Conservation (phyloP, 2,329 filamentous ascomycete species). For the Paecilomyces formosus region DNA sequence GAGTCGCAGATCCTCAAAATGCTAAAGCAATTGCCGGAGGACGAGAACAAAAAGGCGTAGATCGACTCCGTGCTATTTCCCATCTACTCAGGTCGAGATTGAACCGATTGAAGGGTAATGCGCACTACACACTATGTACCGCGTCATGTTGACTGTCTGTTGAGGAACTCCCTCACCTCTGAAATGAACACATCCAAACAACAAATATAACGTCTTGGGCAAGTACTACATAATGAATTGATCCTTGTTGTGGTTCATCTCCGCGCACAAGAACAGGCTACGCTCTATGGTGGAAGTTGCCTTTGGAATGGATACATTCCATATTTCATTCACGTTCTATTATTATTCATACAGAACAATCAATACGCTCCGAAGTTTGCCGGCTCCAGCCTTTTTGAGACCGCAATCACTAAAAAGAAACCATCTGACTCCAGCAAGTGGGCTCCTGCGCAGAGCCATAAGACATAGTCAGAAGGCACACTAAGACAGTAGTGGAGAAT, state of each 20-base stretch:
- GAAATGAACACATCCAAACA: neutral
- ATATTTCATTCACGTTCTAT: neutral
- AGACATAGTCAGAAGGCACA: neutral
- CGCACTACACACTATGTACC: neutral
- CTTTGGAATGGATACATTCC: neutral
- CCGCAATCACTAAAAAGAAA: neutral
- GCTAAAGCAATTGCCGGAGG: conserved; percentile 52
- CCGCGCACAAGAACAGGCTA: too few relatives aligned
- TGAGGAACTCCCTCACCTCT: neutral
- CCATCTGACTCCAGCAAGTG: neutral
- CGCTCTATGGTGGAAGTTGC: neutral
- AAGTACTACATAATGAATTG: neutral
- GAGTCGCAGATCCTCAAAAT: conserved; percentile 86
- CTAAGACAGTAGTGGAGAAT: neutral
- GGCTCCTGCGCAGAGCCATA: neutral
- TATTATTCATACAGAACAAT: neutral
- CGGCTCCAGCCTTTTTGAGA: neutral
- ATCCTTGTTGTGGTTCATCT: neutral
- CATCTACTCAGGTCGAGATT: neutral
- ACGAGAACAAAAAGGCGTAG: neutral
- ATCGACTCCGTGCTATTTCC: neutral
- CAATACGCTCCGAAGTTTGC: neutral
- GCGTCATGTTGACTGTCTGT: neutral
- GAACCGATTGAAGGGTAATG: neutral
- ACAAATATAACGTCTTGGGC: neutral